These are phyloP conservation scores for Coffea canephora DNA, from an alignment of 257 asterid species.

Conservation along the genomic window DNA sequence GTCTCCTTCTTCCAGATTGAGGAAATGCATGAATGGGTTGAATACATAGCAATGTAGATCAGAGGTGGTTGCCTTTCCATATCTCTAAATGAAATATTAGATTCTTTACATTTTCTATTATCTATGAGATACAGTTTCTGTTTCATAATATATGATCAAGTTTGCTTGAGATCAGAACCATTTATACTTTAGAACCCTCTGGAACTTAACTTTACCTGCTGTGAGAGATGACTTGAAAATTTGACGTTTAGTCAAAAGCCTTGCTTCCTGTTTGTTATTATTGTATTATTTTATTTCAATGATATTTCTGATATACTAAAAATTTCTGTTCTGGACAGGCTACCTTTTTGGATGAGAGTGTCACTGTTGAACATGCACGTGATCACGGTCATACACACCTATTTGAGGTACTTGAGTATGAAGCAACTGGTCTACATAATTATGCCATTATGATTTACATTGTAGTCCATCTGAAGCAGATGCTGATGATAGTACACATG, in stretches of 20 bases:
- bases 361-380: slow-evolving; percentile 73
- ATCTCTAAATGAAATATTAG: not conserved
- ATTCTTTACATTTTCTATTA: not conserved
- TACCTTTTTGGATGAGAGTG: slow-evolving; percentile 80
- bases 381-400: slow-evolving; percentile 94
- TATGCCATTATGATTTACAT: not conserved
- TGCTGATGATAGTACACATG: not conserved
- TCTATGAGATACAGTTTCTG: not conserved
- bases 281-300: not conserved
- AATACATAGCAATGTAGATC: not conserved
- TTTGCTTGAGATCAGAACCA: not conserved
- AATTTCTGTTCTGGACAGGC: slow-evolving; percentile 56
- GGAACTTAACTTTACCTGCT: not conserved
- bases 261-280: not conserved
- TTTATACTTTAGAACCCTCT: not conserved
- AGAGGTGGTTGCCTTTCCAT: too few species aligned
- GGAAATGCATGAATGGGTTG: not conserved
- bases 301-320: not conserved
- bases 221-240: not conserved
- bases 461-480: not conserved
- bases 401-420: slow-evolving; percentile 56
- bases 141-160: not conserved
- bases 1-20: not conserved
- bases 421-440: not conserved
- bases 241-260: not conserved